Conservation (phyloP, 345 rosid genomes). For the Cardamine chenopodiifolia region DNA sequence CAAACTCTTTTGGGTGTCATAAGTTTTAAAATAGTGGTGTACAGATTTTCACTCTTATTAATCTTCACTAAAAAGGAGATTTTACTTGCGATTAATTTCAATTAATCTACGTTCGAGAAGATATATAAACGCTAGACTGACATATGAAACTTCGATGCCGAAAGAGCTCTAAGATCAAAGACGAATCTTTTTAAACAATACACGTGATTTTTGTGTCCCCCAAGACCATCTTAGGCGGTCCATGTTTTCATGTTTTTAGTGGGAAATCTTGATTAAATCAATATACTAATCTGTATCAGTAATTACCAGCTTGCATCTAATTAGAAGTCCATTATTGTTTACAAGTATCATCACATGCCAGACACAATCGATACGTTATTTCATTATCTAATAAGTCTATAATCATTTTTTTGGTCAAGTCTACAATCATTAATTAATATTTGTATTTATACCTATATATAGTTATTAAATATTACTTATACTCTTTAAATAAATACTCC, state of each 20-base stretch:
- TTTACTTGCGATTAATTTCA: neutral
- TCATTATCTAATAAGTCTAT: constrained; percentile 23
- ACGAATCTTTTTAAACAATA: constrained; percentile 33
- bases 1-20: neutral
- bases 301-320: constrained; percentile 39
- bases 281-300: constrained; percentile 26
- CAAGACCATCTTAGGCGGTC: constrained; percentile 42
- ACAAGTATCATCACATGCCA: constrained; percentile 40
- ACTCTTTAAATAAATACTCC: constrained; percentile 26
- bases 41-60: neutral
- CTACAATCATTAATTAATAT: constrained; percentile 4
- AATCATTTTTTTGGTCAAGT: neutral
- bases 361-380: constrained; percentile 34
- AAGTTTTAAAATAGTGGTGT: neutral
- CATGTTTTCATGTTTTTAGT: constrained; percentile 28
- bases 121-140: constrained; percentile 30
- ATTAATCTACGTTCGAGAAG: neutral
- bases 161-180: constrained; percentile 39
- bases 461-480: neutral
- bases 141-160: constrained; percentile 47
- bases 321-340: constrained; percentile 26
- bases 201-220: constrained; percentile 43
- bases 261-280: constrained; percentile 18
- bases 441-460: neutral
- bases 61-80: neutral